Conservation (phyloP, 75 land plant species). For the Chamaecyparis obtusa region DNA sequence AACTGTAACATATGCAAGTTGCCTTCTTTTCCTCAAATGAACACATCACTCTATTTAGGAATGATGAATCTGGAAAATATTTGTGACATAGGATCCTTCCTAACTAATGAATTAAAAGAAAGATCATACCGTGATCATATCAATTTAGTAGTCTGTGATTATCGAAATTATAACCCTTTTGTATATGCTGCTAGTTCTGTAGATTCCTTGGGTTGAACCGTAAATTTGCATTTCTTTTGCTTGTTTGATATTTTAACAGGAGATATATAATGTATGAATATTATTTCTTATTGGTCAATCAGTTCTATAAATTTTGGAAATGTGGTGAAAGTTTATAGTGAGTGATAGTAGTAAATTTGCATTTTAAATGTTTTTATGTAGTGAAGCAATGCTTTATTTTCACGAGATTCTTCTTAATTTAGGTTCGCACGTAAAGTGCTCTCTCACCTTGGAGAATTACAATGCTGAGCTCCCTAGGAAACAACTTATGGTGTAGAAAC, state of each 20-base stretch:
- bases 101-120: background rate
- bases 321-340: background rate
- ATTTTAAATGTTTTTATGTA: background rate
- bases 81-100: background rate
- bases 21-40: background rate
- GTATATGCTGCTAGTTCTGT: background rate
- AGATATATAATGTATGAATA: background rate
- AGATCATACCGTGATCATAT: background rate
- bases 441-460: too few relatives aligned
- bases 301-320: background rate
- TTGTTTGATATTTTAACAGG: background rate
- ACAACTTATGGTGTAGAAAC: background rate
- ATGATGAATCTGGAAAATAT: background rate
- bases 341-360: background rate
- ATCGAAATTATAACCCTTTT: background rate
- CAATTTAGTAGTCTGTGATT: too few relatives aligned
- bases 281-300: background rate
- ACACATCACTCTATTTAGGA: background rate
- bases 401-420: background rate
- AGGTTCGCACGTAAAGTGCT: background rate
- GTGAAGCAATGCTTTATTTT: background rate
- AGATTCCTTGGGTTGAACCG: background rate
- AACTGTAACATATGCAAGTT: slow-evolving; percentile 1
- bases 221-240: background rate
- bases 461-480: background rate